Evolutionary conservation across 768 basidiomycete species (phyloP).

Genomic region (Serendipita vermifera): DNA sequence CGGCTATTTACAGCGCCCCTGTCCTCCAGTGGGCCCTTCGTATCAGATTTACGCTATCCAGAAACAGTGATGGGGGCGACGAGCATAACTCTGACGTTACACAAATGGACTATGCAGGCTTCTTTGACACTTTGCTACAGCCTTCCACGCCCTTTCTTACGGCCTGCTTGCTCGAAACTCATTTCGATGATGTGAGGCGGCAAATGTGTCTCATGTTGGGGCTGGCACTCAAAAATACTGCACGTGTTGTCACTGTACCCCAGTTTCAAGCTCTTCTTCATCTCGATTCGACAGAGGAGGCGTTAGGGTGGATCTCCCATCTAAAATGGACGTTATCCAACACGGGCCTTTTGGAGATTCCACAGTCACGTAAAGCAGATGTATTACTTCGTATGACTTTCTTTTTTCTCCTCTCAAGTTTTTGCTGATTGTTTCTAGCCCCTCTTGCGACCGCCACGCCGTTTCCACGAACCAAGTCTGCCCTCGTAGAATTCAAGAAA

Average conservation of each 20-base stretch:
- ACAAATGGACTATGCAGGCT: conserved; percentile 50
- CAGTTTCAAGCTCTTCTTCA: not conserved
- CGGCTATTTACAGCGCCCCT: conserved; percentile 51
- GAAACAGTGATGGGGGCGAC: conserved; percentile 21
- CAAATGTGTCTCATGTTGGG: conserved; percentile 8
- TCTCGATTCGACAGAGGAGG: not conserved
- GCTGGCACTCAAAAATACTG: not conserved
- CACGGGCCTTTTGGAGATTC: not conserved
- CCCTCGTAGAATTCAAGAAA: not conserved
- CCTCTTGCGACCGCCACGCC: not conserved
- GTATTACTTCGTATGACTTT: not conserved
- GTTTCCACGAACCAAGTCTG: conserved; percentile 5
- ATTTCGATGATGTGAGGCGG: conserved; percentile 47
- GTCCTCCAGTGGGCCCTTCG: conserved; percentile 72
- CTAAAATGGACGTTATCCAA: not conserved
- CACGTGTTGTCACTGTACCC: not conserved
- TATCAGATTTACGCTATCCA: conserved; percentile 36
- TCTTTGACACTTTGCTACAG: conserved; percentile 52
- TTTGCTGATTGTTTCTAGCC: not conserved
- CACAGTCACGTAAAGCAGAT: not conserved
- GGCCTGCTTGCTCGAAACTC: conserved; percentile 75
- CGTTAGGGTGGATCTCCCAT: not conserved
- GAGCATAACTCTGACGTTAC: conserved; percentile 27
- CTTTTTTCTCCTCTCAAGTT: not conserved
- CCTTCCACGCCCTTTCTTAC: conserved; percentile 72